Conservation (phyloP, 352 stramenopile genomes). For the Salisapilia sapeloensis region DNA sequence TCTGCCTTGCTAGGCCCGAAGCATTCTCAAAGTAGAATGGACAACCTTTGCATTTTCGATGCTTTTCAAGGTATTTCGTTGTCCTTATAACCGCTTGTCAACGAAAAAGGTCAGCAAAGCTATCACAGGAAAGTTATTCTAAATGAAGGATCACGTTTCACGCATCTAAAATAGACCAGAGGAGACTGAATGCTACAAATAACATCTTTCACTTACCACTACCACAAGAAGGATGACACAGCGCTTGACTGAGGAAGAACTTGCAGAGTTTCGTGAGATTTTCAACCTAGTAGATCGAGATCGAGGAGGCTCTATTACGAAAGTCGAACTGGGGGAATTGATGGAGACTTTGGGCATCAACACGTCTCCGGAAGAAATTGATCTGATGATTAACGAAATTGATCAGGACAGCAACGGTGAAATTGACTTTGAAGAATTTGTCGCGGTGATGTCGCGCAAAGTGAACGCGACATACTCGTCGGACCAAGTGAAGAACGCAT, state of each 20-base stretch:
- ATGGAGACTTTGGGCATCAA: conserved; percentile 91
- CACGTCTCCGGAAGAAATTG: conserved; percentile 85
- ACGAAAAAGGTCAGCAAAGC: too few species aligned
- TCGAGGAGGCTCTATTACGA: conserved; percentile 86
- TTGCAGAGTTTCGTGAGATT: conserved; percentile 88
- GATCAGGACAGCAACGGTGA: conserved; percentile 90
- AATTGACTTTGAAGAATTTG: conserved; percentile 92
- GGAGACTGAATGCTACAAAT: too few species aligned
- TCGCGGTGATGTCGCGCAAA: conserved; percentile 89
- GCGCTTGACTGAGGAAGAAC: conserved; percentile 57
- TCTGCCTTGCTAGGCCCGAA: too few species aligned
- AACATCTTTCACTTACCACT: not conserved
- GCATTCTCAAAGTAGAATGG: too few species aligned
- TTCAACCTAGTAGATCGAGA: conserved; percentile 90
- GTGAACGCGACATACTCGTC: conserved; percentile 88
- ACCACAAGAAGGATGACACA: conserved; percentile 21
- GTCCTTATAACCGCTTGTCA: too few species aligned
- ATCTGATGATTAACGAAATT: conserved; percentile 92
- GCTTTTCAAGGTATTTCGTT: too few species aligned
- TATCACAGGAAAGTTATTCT: too few species aligned
- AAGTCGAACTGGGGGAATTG: conserved; percentile 86
- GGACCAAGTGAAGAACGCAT: conserved; percentile 86
- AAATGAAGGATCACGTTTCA: too few species aligned
- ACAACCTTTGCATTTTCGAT: too few species aligned
- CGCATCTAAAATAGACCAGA: too few species aligned